Base-by-base conservation (phyloP, 2,329 filamentous ascomycete genomes). In the Fusarium albosuccineum region DNA sequence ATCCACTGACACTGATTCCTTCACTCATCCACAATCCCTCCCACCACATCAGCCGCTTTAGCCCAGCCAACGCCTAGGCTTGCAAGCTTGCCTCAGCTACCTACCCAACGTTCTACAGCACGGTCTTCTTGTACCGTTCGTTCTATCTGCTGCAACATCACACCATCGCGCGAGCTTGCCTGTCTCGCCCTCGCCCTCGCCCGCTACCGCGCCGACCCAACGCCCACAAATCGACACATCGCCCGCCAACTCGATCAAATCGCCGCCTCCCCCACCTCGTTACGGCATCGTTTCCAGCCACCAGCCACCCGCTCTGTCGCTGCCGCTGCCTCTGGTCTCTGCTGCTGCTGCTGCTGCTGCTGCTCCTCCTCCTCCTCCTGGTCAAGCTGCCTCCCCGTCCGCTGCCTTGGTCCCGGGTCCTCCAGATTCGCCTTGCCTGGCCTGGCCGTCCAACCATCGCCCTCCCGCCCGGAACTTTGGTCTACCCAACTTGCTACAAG, bases 271-370 rank as follows among this genome's bases (percentile, higher is more conserved):
- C 70, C 71, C 70, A 73, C 70, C 71, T 70, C 50, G 67, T 72
- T 73, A 70, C 71, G 69, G 71, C 69, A 73, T 68, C 71, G 56
- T 67, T 70, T 68, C 71, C 70, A 73, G 70, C 70, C 70, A 73
- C 70, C 71, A 73, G 63, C 68, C 68, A 70, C 68, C 69, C 11
- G 62, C 61, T 63, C 67, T 50, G 49, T 66, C 14, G 40, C 45
- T 22, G 52, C 54, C 22, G 57, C 57, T 30, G 44, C 37, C 29
- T 33, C 54, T 53, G 29, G 39, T 27, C 46, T 53, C 27, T 46
- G 36, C 37, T 17, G 48, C 42, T 44, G 30, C 39, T 57, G 16
- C 27, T 46, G 36, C 37, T 17, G 48, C 42, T 44, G 30, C 39
- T 57, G n/a, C 62, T 52, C 55, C 34, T 54, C 62, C 50, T 53